phyloP scores from a whole-genome alignment of 495 filamentous ascomycete genomes.

The Hyaloscypha bicolor region DNA sequence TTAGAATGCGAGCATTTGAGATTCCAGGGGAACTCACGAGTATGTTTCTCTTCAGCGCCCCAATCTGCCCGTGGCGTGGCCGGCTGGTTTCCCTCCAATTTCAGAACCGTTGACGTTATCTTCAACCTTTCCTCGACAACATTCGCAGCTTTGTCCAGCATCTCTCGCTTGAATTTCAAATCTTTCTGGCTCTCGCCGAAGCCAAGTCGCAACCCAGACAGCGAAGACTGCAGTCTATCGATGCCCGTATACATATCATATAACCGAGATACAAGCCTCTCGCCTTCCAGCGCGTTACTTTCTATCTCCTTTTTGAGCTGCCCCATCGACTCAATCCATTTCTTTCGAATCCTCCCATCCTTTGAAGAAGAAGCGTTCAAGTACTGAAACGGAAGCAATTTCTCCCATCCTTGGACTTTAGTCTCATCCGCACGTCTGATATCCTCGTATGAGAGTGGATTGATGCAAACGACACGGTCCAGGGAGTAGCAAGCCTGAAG shows the following conservation, averaged over 20 bases:
- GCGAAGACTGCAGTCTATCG: conserved; percentile 1
- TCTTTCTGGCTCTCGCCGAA: conserved; percentile 3
- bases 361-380: neutral
- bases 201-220: neutral
- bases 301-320: conserved; percentile 6
- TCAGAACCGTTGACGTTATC: neutral
- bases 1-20: neutral
- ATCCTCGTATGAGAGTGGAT: neutral
- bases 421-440: neutral
- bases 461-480: neutral
- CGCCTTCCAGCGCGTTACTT: neutral
- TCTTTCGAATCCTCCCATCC: neutral
- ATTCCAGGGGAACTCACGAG: neutral
- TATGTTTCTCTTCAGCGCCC: neutral
- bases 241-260: conserved; percentile 6
- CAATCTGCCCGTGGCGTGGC: neutral
- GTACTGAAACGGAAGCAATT: conserved; percentile 9
- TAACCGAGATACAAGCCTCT: neutral
- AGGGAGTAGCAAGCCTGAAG: neutral
- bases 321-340: conserved; percentile 3
- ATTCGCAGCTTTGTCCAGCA: neutral
- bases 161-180: conserved; percentile 9
- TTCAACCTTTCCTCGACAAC: conserved; percentile 2
- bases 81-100: neutral
- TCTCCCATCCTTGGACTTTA: conserved; percentile 3